These are phyloP conservation scores for Diplocarpon rosae DNA, from an alignment of 2,329 filamentous ascomycete genomes.

Conservation along the genomic window DNA sequence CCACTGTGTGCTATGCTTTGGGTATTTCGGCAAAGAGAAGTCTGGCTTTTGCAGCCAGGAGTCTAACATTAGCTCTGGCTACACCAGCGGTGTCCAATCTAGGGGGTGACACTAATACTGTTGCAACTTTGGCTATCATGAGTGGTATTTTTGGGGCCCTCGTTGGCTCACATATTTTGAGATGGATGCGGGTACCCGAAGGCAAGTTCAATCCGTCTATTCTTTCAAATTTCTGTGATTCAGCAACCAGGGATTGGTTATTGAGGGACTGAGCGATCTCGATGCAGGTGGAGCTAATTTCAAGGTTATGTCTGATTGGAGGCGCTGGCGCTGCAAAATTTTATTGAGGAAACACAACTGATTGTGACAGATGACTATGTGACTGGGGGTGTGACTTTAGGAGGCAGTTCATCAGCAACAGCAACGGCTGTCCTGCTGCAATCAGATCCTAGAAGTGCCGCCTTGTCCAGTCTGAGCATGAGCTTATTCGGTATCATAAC, in stretches of 20 bases:
- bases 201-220: conserved; percentile 27
- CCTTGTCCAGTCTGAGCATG: conserved; percentile 49
- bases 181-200: conserved; percentile 41
- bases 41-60: conserved; percentile 45
- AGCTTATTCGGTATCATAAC: conserved; percentile 49
- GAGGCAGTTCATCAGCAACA: conserved; percentile 48
- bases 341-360: no score
- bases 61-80: conserved; percentile 49
- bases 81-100: conserved; percentile 45
- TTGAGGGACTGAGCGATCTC: no score
- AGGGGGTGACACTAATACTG: conserved; percentile 43
- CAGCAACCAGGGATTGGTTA: no score
- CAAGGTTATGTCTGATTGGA: no score
- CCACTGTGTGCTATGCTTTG: conserved; percentile 40
- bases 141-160: conserved; percentile 48
- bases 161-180: conserved; percentile 39
- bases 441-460: conserved; percentile 47
- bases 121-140: conserved; percentile 46
- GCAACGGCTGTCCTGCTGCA: conserved; percentile 45
- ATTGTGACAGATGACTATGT: conserved; percentile 45
- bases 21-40: conserved; percentile 42
- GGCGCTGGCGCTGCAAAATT: no score
- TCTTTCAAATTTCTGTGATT: not conserved
- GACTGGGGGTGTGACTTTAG: conserved; percentile 49
- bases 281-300: no score